phyloP scores from a whole-genome alignment of 192 early-diverging fungal species.

The Coemansia sp. region DNA sequence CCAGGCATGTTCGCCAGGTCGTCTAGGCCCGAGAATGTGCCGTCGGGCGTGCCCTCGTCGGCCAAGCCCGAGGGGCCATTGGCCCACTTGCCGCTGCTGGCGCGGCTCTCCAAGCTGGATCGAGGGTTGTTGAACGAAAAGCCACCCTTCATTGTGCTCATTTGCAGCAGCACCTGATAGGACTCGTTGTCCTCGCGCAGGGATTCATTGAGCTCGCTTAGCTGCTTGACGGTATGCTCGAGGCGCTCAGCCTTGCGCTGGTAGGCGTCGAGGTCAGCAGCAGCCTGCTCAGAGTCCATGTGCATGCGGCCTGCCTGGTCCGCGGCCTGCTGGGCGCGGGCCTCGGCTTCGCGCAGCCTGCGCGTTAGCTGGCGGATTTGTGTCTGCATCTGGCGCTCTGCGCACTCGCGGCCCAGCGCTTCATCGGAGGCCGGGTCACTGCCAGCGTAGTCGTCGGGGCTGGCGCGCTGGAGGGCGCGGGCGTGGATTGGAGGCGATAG shows the following conservation, averaged over 20 bases:
- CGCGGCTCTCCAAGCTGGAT: conserved; percentile 46
- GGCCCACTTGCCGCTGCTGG: conserved; percentile 35
- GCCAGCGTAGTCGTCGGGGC: not conserved
- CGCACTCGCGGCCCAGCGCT: not conserved
- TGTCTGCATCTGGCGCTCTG: conserved; percentile 6
- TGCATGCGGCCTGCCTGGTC: conserved; percentile 29
- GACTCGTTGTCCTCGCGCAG: conserved; percentile 81
- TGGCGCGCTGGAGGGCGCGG: conserved; percentile 1
- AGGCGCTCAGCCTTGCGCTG: conserved; percentile 49
- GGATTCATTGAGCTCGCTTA: conserved; percentile 64
- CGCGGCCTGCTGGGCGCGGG: conserved; percentile 26
- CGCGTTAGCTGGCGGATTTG: conserved; percentile 38
- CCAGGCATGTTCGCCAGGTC: not conserved
- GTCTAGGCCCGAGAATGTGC: conserved; percentile 1
- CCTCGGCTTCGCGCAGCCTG: conserved; percentile 33
- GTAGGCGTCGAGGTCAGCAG: conserved; percentile 15
- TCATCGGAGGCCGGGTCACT: not conserved
- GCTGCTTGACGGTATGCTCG: conserved; percentile 58
- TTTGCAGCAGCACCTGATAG: conserved; percentile 75
- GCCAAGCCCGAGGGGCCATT: conserved; percentile 9
- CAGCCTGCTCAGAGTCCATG: conserved; percentile 25
- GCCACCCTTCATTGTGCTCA: conserved; percentile 78
- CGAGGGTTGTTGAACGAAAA: conserved; percentile 55
- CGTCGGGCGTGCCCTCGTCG: conserved; percentile 10
- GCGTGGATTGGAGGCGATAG: conserved; percentile 14